Conservation (phyloP, 768 basidiomycete species). For the Serendipita sp. region DNA sequence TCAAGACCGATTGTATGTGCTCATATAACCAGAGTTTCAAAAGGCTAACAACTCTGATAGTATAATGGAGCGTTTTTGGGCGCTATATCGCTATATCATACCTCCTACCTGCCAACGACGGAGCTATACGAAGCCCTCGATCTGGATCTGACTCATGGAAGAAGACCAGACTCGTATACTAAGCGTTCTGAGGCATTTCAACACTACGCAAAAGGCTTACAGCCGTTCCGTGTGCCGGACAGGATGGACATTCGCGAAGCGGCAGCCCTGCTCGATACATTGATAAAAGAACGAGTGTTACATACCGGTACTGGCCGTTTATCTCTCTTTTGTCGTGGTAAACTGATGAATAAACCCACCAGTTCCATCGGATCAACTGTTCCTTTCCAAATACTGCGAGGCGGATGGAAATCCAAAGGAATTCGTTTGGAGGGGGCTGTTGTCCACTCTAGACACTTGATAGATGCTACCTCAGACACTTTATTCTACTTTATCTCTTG, state of each 20-base stretch:
- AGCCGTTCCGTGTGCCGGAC: constrained; percentile 37
- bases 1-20: constrained; percentile 39
- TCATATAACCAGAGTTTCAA: neutral
- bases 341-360: neutral
- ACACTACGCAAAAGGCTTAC: constrained; percentile 39
- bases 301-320: constrained; percentile 28
- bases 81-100: constrained; percentile 47
- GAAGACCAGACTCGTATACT: constrained; percentile 36
- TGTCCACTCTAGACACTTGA: constrained; percentile 11
- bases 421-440: constrained; percentile 55
- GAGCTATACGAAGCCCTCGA: constrained; percentile 43
- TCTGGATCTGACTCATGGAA: constrained; percentile 29
- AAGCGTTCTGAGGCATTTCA: constrained; percentile 34
- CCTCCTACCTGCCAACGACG: constrained; percentile 38
- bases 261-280: constrained; percentile 56
- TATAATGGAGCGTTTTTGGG: constrained; percentile 55
- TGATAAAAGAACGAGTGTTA: constrained; percentile 46
- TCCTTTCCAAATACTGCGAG: constrained; percentile 64
- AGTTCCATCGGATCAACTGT: constrained; percentile 48
- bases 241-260: constrained; percentile 52
- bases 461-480: too few species aligned
- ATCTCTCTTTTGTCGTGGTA: neutral
- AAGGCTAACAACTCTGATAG: constrained; percentile 23
- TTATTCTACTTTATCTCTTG: too few species aligned
- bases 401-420: constrained; percentile 64